phyloP scores from a whole-genome alignment of 176 grass and related monocot genomes.

The Oryza glumipatula region DNA sequence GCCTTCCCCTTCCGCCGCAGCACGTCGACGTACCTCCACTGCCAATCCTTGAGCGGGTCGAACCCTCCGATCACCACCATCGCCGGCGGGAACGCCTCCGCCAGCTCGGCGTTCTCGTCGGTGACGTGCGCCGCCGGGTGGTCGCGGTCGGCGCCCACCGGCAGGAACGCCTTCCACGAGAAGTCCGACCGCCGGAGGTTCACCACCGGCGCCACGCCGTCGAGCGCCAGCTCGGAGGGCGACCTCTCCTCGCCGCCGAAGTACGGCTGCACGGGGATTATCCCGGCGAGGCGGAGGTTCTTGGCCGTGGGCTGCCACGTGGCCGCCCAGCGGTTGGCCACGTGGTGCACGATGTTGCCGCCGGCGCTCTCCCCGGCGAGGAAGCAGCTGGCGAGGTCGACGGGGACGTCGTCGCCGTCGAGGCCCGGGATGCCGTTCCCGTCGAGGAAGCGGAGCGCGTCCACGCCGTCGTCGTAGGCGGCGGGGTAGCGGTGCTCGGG shows the following conservation, averaged over 20 bases:
- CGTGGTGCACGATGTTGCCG: constrained; percentile 77
- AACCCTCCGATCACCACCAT: constrained; percentile 40
- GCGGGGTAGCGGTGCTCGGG: constrained; percentile 73
- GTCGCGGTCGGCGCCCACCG: constrained; percentile 46
- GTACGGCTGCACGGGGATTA: constrained; percentile 55
- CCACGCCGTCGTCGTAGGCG: constrained; percentile 69
- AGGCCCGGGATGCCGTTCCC: constrained; percentile 3
- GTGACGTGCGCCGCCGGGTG: constrained; percentile 56
- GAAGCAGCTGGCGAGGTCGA: constrained; percentile 61
- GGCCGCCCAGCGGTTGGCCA: constrained; percentile 54
- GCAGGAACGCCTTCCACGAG: constrained; percentile 58
- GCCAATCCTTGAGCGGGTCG: constrained; percentile 52
- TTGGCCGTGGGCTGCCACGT: not conserved
- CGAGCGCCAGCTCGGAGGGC: constrained; percentile 40
- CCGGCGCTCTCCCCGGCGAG: constrained; percentile 79
- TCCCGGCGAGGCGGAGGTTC: constrained; percentile 43
- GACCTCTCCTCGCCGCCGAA: constrained; percentile 73
- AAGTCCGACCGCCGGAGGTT: constrained; percentile 46
- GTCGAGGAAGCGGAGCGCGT: constrained; percentile 52
- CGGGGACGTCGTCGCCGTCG: not conserved
- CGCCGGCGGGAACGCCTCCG: constrained; percentile 38
- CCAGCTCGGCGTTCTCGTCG: constrained; percentile 32
- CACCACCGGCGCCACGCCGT: constrained; percentile 50
- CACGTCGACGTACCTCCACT: constrained; percentile 39
- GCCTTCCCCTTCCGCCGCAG: constrained; percentile 23